Base-by-base conservation (phyloP, 805 yeast species). In the Scheffersomyces spartinae region DNA sequence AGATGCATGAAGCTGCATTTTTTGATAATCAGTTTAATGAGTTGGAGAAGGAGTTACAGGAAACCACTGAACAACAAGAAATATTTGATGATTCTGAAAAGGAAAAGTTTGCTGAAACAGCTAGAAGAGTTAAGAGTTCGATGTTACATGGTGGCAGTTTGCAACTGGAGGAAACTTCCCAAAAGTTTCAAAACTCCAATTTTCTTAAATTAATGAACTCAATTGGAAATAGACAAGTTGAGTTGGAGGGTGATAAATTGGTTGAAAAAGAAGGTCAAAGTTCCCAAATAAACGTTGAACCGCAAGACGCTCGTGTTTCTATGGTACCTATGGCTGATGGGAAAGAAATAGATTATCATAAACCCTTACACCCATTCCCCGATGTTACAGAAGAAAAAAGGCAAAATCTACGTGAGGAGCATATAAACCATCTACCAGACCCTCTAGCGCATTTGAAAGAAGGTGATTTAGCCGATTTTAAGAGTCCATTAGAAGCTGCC, bases 381-480 rank as follows among this genome's bases (percentile, higher is more conserved):
- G n/a, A n/a, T n/a, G n/a, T n/a, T n/a, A n/a, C n/a, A n/a, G 20
- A 28, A 29, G 14, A 13, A 8, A 9, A 9, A n/a, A 7, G 13
- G 12, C 6, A 15, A 13, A 24, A 22, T 16, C 16, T 27, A 3
- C 21, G 15, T 8, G 13, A 15, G n/a, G 30, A 20, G 13, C 22
- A 20, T 7, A 13, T 20, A 7, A 42, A 42, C 31, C 57, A 45
- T 23, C 42, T 58, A 17, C 65, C 67, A 1, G 67, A 60, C 26
- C 67, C 67, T 1, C 40, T 60, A 24, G 61, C 64, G 4, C 67
- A 60, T 31, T 48, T 60, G 13, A 42, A 40, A 21, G 63, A 60
- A 26, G 65, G 65, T 2, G 49, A 40, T n/a, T 38, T 60, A 7
- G 39, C 34, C 8, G 50, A 39, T 8, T 35, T 56, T 18, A 33